Percentiles rank a stretch among this genome's conserved stretches.
Conservation (phyloP, 1,284 basidiomycete genomes). For the Rhodotorula sp. region DNA sequence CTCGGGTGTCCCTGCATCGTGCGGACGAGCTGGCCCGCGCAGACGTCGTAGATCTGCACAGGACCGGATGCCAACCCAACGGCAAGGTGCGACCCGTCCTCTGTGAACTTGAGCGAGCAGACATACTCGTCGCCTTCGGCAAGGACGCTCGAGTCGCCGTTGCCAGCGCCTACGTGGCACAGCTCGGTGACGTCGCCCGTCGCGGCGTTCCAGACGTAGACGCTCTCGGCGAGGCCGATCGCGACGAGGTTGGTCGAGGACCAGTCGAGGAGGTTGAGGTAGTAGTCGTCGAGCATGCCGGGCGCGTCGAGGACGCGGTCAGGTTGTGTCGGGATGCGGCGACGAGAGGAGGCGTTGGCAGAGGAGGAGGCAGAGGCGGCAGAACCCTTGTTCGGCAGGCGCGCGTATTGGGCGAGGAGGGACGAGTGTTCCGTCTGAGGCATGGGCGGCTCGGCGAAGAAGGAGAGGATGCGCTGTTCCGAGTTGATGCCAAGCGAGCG, state of each 20-base stretch:
- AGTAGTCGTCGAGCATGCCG: slow-evolving; percentile 94
- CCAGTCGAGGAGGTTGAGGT: slow-evolving; percentile 93
- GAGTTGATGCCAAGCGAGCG: slow-evolving; percentile 50
- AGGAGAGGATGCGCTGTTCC: slow-evolving; percentile 53
- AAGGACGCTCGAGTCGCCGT: slow-evolving; percentile 46
- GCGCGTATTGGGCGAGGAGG: slow-evolving; percentile 49
- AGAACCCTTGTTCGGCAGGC: slow-evolving; percentile 48
- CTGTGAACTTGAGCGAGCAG: slow-evolving; percentile 81
- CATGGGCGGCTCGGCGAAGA: slow-evolving; percentile 53
- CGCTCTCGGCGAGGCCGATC: slow-evolving; percentile 77
- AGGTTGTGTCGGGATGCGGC: slow-evolving; percentile 78
- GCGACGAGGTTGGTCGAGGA: slow-evolving; percentile 80
- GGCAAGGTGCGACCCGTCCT: slow-evolving; percentile 82
- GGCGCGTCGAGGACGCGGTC: slow-evolving; percentile 94
- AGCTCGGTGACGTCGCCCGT: slow-evolving; percentile 77
- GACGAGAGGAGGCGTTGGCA: slow-evolving; percentile 65
- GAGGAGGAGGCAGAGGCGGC: slow-evolving; percentile 58
- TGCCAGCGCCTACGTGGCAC: slow-evolving; percentile 47
- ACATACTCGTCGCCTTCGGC: slow-evolving; percentile 62
- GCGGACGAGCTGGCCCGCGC: slow-evolving; percentile 74
- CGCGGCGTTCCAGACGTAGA: slow-evolving; percentile 93
- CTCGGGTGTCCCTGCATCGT: slow-evolving; percentile 80
- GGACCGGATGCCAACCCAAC: slow-evolving; percentile 81
- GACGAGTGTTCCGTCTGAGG: slow-evolving; percentile 47
- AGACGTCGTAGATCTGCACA: slow-evolving; percentile 95